These are phyloP conservation scores for Metschnikowia shivogae DNA, from an alignment of 805 yeast species.

Conservation along the genomic window DNA sequence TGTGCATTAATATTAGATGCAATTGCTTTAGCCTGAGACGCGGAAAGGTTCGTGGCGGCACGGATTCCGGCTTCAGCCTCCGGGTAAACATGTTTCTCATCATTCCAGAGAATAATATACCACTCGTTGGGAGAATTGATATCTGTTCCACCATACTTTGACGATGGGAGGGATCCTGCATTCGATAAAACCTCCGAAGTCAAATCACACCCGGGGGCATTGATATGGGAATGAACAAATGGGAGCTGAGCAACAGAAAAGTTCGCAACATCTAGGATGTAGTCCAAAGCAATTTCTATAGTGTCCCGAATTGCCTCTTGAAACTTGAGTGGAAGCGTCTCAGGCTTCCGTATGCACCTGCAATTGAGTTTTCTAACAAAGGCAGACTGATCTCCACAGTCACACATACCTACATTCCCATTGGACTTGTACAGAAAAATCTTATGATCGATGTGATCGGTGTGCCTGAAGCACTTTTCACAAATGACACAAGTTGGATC, in stretches of 20 bases:
- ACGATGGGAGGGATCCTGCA: constrained; percentile 27
- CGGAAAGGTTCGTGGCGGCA: constrained; percentile 26
- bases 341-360: constrained; percentile 27
- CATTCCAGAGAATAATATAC: constrained; percentile 68
- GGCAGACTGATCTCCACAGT: constrained; percentile 69
- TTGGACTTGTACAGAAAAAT: constrained; percentile 50
- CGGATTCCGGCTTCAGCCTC: constrained; percentile 49
- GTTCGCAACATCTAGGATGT: constrained; percentile 41
- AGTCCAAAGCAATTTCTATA: constrained; percentile 36
- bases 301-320: constrained; percentile 22
- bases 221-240: constrained; percentile 28
- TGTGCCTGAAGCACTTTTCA: constrained; percentile 63
- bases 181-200: constrained; percentile 28
- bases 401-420: constrained; percentile 54
- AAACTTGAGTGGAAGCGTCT: constrained; percentile 15
- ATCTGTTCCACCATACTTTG: constrained; percentile 33
- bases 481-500: constrained; percentile 80
- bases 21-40: constrained; percentile 26
- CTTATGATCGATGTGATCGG: constrained; percentile 64
- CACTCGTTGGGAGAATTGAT: constrained; percentile 32
- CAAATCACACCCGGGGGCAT: constrained; percentile 22
- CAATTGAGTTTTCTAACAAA: constrained; percentile 55
- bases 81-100: constrained; percentile 62
- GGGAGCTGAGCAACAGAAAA: constrained; percentile 39
- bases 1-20: constrained; percentile 45